A percentile compares a stretch with the other conserved stretches of the same genome.
phyloP scores from a whole-genome alignment of 768 basidiomycete species.

The Agrocybe pediades region DNA sequence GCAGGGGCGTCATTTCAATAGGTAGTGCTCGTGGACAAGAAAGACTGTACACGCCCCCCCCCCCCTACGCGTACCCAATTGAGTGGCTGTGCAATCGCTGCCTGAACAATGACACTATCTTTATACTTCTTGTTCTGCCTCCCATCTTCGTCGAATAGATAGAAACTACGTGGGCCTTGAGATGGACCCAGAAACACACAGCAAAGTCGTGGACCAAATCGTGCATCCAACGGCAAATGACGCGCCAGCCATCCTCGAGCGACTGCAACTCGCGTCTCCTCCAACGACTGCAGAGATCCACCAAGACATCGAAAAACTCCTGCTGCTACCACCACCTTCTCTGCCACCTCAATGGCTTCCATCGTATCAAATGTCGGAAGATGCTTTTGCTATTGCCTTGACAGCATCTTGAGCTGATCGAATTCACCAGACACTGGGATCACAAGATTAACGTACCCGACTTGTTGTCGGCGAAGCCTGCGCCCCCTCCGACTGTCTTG shows the following conservation, averaged over 20 bases:
- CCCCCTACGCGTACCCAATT: too few species aligned
- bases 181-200: conserved; percentile 19
- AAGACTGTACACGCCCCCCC: too few species aligned
- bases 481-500: conserved; percentile 73
- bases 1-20: conserved; percentile 40
- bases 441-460: conserved; percentile 59
- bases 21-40: too few species aligned
- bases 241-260: conserved; percentile 45
- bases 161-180: neutral
- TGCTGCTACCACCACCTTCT: conserved; percentile 61
- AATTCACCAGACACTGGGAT: conserved; percentile 68
- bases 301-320: conserved; percentile 72
- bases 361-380: conserved; percentile 79
- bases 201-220: conserved; percentile 46
- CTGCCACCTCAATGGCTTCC: conserved; percentile 75
- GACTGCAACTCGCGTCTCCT: conserved; percentile 56
- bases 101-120: too few species aligned
- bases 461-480: conserved; percentile 64
- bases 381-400: conserved; percentile 5
- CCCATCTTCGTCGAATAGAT: neutral
- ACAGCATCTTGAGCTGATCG: conserved; percentile 14
- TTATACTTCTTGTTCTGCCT: neutral
- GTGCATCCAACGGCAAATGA: conserved; percentile 43
- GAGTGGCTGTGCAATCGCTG: conserved; percentile 1
- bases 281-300: conserved; percentile 64